Conservation (phyloP, 257 asterid species). For the Fraxinus cuspidata region DNA sequence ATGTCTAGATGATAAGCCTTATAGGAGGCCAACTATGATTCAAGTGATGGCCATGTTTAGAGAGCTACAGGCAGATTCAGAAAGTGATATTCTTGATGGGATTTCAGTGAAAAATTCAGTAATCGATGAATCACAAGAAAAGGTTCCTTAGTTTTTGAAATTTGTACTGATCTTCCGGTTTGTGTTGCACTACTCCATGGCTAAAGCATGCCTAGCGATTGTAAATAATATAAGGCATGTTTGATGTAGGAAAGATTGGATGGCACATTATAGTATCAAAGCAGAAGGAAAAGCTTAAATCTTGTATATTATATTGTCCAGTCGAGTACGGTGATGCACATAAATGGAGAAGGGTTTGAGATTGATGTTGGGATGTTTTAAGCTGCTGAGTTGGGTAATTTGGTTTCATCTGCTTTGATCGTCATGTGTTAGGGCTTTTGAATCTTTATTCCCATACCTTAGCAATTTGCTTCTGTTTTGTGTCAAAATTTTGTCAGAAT, state of each 20-base stretch:
- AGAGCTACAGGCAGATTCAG: conserved; percentile 73
- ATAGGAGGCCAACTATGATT: conserved; percentile 85
- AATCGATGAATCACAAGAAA: conserved; percentile 73
- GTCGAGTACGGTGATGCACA: neutral
- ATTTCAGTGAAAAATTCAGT: conserved; percentile 70
- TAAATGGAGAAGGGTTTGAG: conserved; percentile 25
- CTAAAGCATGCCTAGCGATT: neutral
- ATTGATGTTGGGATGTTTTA: neutral
- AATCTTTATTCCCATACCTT: neutral
- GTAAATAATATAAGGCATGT: conserved; percentile 39
- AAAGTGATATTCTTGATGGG: conserved; percentile 78
- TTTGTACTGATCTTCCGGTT: neutral
- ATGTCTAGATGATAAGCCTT: conserved; percentile 84
- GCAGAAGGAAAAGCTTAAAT: neutral
- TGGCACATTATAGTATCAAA: neutral
- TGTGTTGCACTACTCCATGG: neutral
- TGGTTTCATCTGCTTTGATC: conserved; percentile 14
- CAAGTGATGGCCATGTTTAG: conserved; percentile 95
- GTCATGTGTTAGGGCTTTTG: neutral
- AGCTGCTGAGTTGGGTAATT: neutral
- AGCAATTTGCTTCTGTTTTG: conserved; percentile 29
- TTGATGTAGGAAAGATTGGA: conserved; percentile 20
- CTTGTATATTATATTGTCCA: neutral
- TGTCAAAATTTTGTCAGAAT: conserved; percentile 20
- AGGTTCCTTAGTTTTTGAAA: conserved; percentile 36